These are phyloP conservation scores for Camelina neglecta DNA, from an alignment of 345 rosid genomes.

Conservation along the genomic window DNA sequence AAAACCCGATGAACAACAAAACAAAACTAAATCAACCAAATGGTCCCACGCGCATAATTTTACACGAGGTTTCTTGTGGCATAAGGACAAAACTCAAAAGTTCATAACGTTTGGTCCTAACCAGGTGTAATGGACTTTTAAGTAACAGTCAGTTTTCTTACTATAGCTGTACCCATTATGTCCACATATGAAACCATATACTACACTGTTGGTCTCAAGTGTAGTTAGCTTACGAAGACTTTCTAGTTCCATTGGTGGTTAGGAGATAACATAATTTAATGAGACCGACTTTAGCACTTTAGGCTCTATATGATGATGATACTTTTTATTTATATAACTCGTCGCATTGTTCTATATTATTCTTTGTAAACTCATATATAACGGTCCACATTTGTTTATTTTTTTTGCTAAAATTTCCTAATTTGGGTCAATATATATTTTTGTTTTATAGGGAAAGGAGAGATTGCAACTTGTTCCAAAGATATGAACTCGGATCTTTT, in stretches of 20 bases:
- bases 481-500: slow-evolving; percentile 63
- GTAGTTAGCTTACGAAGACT: slow-evolving; percentile 29
- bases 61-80: slow-evolving; percentile 37
- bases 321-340: neutral
- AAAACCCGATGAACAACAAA: slow-evolving; percentile 7
- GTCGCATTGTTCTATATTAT: neutral
- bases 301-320: slow-evolving; percentile 4
- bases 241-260: slow-evolving; percentile 40
- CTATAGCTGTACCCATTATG: slow-evolving; percentile 31
- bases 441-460: slow-evolving; percentile 62
- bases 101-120: slow-evolving; percentile 34
- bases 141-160: slow-evolving; percentile 25
- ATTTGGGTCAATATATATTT: neutral
- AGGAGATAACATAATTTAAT: slow-evolving; percentile 25
- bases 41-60: slow-evolving; percentile 34
- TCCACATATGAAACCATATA: slow-evolving; percentile 22
- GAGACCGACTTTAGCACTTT: slow-evolving; percentile 29
- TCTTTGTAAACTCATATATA: neutral
- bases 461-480: slow-evolving; percentile 62
- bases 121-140: slow-evolving; percentile 27
- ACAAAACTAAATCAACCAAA: slow-evolving; percentile 8
- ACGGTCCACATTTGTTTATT: slow-evolving; percentile 3
- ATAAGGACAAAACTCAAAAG: slow-evolving; percentile 35
- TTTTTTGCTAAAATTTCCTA: slow-evolving; percentile 13
- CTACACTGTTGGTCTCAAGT: slow-evolving; percentile 15